These are phyloP conservation scores for Sanguinoderma infundibulare DNA, from an alignment of 1,284 basidiomycete genomes.

Conservation along the genomic window DNA sequence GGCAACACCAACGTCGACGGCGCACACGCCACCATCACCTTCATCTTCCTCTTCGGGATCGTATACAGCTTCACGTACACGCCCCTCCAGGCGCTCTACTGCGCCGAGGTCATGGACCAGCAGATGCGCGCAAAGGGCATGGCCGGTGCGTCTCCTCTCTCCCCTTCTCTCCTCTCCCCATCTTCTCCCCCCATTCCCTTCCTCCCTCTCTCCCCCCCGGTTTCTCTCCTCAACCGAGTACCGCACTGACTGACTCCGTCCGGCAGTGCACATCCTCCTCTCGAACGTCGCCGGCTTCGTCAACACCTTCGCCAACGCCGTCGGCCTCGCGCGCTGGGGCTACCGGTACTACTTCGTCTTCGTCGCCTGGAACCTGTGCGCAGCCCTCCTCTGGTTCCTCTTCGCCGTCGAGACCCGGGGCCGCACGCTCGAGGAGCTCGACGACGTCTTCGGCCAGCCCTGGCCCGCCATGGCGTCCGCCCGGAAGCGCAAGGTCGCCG, in stretches of 20 bases:
- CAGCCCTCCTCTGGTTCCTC: conserved; percentile 14
- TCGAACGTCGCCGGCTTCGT: conserved; percentile 15
- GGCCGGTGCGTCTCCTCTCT: conserved; percentile 9
- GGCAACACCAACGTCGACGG: conserved; percentile 13
- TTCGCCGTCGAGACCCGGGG: conserved; percentile 18
- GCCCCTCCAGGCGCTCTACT: conserved; percentile 16
- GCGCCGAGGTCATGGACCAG: conserved; percentile 17
- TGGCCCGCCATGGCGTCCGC: conserved; percentile 16
- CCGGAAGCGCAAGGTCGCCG: conserved; percentile 1
- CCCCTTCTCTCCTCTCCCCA: not conserved
- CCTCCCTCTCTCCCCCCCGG: not conserved
- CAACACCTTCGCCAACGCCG: conserved; percentile 20
- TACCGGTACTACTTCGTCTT: conserved; percentile 22
- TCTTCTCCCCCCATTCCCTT: not conserved
- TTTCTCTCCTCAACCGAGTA: not conserved
- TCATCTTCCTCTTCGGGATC: conserved; percentile 19
- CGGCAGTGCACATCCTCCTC: conserved; percentile 14
- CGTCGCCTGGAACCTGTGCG: conserved; percentile 18
- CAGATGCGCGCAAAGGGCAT: conserved; percentile 12
- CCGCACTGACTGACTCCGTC: not conserved
- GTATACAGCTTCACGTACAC: conserved; percentile 14
- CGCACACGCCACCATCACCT: conserved; percentile 15
- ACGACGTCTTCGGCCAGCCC: conserved; percentile 11
- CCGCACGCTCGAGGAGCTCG: conserved; percentile 17
- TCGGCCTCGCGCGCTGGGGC: conserved; percentile 15